Evolutionary conservation across 2,329 filamentous ascomycete genomes (phyloP).

Genomic region (Pseudocercospora eumusae): DNA sequence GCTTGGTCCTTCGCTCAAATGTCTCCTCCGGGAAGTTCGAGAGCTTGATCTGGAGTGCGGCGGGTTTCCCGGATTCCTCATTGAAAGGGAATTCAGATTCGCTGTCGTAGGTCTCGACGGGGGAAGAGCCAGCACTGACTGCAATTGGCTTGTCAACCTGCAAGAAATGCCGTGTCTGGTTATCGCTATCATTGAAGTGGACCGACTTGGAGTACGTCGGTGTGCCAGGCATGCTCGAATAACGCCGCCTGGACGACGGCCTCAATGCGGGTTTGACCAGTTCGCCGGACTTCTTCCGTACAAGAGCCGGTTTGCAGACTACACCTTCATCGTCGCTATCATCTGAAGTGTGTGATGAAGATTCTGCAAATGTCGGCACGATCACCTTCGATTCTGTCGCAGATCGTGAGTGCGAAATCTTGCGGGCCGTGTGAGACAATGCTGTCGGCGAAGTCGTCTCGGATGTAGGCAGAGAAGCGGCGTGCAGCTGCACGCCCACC

Average conservation of each 20-base stretch:
- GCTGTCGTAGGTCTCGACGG: constrained; percentile 82
- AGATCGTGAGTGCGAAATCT: constrained; percentile 63
- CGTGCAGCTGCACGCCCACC: constrained; percentile 22
- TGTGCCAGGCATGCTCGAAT: constrained; percentile 95
- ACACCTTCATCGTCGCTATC: constrained; percentile 53
- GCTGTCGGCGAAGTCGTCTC: constrained; percentile 39
- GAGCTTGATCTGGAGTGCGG: constrained; percentile 85
- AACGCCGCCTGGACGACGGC: constrained; percentile 73
- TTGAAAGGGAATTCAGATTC: constrained; percentile 88
- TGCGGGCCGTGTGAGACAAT: constrained; percentile 55
- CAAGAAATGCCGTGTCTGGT: constrained; percentile 93
- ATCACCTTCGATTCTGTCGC: constrained; percentile 59
- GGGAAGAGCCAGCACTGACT: constrained; percentile 91
- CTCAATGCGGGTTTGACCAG: constrained; percentile 89
- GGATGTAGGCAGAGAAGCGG: constrained; percentile 40
- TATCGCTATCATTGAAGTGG: constrained; percentile 96
- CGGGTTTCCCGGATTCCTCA: constrained; percentile 54
- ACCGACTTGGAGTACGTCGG: constrained; percentile 95
- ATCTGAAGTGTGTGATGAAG: constrained; percentile 47
- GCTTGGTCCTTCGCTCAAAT: constrained; percentile 61
- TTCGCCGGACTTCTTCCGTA: constrained; percentile 97
- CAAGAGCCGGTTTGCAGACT: constrained; percentile 74
- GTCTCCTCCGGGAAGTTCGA: constrained; percentile 77
- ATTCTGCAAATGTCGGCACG: constrained; percentile 48
- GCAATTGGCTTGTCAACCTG: constrained; percentile 93